phyloP scores from a whole-genome alignment of 2,329 filamentous ascomycete genomes.

The Calonectria pteridis region DNA sequence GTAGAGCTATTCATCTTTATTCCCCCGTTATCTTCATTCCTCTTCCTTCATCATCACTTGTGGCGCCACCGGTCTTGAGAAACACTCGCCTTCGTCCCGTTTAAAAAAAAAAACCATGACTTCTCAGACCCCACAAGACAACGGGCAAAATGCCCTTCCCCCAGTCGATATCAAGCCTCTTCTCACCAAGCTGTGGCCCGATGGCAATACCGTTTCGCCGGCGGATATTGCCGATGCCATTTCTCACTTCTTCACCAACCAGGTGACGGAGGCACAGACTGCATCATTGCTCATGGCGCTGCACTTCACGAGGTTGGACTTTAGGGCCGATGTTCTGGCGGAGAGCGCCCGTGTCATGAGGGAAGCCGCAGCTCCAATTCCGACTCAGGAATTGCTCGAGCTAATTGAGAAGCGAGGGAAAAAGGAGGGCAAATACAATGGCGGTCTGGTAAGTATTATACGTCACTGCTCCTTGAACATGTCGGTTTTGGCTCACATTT shows the following conservation, averaged over 20 bases:
- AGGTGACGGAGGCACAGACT: conserved; percentile 88
- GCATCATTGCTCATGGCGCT: conserved; percentile 89
- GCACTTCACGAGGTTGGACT: conserved; percentile 90
- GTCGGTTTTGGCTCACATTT: conserved; percentile 21
- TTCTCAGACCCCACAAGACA: conserved; percentile 39
- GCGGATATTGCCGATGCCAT: conserved; percentile 91
- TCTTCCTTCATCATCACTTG: background rate
- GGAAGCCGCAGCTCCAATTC: conserved; percentile 79
- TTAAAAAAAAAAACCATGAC: conserved; percentile 45
- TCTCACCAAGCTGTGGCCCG: conserved; percentile 78
- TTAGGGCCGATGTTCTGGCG: conserved; percentile 86
- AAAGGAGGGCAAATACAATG: conserved; percentile 80
- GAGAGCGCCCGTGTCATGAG: conserved; percentile 89
- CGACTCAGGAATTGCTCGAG: conserved; percentile 70
- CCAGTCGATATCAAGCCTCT: conserved; percentile 76
- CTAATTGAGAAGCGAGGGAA: conserved; percentile 72
- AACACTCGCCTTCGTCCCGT: background rate
- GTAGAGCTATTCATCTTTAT: conserved; percentile 1
- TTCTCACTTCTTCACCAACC: conserved; percentile 90
- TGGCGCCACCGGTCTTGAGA: background rate
- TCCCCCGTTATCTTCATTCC: conserved; percentile 3
- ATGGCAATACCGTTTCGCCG: conserved; percentile 70
- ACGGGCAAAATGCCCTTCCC: conserved; percentile 46
- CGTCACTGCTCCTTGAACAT: background rate
- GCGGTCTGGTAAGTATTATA: conserved; percentile 77